Evolutionary conservation across 1,284 basidiomycete species (phyloP).

Genomic region (Afroboletus lepidellus): DNA sequence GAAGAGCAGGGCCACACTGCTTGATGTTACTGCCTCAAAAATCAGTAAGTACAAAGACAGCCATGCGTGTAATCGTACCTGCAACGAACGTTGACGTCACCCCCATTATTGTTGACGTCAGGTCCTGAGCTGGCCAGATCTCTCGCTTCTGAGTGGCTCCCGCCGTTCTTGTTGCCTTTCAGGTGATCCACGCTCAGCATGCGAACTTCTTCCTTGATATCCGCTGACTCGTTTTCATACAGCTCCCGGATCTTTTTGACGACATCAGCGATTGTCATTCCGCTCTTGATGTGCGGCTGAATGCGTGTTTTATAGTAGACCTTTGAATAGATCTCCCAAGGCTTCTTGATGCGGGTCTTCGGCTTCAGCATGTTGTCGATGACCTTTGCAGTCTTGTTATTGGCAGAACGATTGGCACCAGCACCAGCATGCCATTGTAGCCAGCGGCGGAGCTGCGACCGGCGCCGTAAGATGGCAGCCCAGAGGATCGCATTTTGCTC

Average conservation of each 20-base stretch:
- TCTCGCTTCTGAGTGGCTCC: too few species aligned
- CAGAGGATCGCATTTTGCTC: neutral
- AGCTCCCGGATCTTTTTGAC: neutral
- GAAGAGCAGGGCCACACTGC: neutral
- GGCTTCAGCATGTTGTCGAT: neutral
- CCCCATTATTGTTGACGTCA: too few species aligned
- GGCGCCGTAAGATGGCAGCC: neutral
- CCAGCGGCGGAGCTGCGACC: neutral
- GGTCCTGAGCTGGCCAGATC: too few species aligned
- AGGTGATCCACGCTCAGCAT: too few species aligned
- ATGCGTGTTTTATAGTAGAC: neutral
- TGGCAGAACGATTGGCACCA: neutral
- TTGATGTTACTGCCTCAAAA: neutral
- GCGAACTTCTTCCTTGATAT: too few species aligned
- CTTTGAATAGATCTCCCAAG: constrained; percentile 8
- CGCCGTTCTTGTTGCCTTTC: too few species aligned
- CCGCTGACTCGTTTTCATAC: too few species aligned
- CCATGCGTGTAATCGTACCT: too few species aligned
- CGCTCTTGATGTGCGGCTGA: neutral
- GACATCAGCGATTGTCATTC: neutral
- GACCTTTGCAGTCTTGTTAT: constrained; percentile 1
- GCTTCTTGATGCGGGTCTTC: neutral
- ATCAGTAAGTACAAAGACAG: neutral
- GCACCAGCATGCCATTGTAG: constrained; percentile 7
- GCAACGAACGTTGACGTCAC: too few species aligned